Evolutionary conservation across 257 asterid genomes (phyloP), one percentile per base, ranked within the genome.

Genomic region (Nicotiana attenuata): DNA sequence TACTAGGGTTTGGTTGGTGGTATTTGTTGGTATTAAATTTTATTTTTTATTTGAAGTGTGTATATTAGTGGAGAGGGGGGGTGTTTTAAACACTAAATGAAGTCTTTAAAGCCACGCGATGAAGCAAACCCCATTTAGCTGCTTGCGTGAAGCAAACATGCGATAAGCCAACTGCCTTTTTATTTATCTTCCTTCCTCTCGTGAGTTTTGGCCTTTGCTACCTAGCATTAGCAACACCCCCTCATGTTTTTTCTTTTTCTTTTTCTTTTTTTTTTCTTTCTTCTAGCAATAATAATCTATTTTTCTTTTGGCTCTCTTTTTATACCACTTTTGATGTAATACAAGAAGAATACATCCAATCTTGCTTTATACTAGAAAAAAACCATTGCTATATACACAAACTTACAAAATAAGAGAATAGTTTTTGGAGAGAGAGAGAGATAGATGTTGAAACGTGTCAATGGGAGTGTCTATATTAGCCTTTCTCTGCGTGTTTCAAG

Each of bases 131-230:
- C 86, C 87, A 78, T 81, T 87, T 88, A 95, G 97, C 89, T 91
- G 98, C 91, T 96, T 92, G 99, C 98, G 99, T 96, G 97, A 95
- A 94, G 97, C 98, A 96, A 96, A 93, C 97, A 96, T 92, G 97
- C 82, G 90, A 91, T 91, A 89, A 94, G 88, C 97, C 95, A 94
- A 88, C 94, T 85, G 90, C 92, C 87, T 83, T 91, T 91, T 85
- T 85, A 81, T 91, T 90, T 89, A 83, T 88, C 93, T 88, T 77
- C 81, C 84, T 82, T 83, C 77, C 85, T 81, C 88, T 88, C 97
- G 99, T 95, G 98, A 92, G 28, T 90, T 92, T 81, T 59, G 82
- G 63, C 65, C 83, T 80, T 80, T 80, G 78, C 83, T 47, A 80
- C 11, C 47, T 50, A 64, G 61, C 71, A 35, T 64, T 65, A 67